Base-by-base conservation (phyloP, 345 rosid species). In the Psidium guajava region DNA sequence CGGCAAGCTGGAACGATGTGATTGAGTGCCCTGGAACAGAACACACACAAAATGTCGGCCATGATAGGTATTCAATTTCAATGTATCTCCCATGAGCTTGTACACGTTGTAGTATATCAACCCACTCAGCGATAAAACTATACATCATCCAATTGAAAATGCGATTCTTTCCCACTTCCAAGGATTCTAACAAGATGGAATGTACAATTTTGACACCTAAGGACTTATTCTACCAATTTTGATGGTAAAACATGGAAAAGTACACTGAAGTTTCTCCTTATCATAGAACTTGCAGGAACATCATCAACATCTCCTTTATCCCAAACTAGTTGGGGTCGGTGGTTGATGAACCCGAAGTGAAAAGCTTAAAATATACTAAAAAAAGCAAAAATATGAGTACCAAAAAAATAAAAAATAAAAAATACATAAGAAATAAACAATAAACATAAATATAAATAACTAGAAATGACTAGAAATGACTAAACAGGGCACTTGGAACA, bases 1-100 rank as follows among this genome's bases (percentile, higher is more conserved):
- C n/a, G 96, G 92, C 81, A 91, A 88, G 89, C 91, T 85, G 84
- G 91, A 88, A 87, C 89, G 92, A 87, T 94, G 92, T 85, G 88
- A 55, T 54, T 89, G 93, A 87, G 92, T 88, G 85, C 95, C 96
- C 99, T 94, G 82, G 49, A 54, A 85, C 80, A 58, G 61, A 84
- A 88, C n/a, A 64, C 27, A 82, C 44, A 14, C 42, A 81, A 83
- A 64, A 32, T 36, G 80, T 69, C 3, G 4, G 80, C 47, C 1
- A 36, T 69, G 80, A 36, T 18, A 36, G 47, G 47, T 69, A 18
- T 69, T 5, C 11, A 42, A 69, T 69, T 32, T 69, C 80, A 69
- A 69, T 21, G 1, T 36, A 36, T 18, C 80, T 69, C 47, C 47
- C 25, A 69, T 32, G 80, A 69, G 25, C 13, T 69, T 36, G 47